Base-by-base conservation (phyloP, 352 stramenopile genomes). In the Thraustochytrium striatum region DNA sequence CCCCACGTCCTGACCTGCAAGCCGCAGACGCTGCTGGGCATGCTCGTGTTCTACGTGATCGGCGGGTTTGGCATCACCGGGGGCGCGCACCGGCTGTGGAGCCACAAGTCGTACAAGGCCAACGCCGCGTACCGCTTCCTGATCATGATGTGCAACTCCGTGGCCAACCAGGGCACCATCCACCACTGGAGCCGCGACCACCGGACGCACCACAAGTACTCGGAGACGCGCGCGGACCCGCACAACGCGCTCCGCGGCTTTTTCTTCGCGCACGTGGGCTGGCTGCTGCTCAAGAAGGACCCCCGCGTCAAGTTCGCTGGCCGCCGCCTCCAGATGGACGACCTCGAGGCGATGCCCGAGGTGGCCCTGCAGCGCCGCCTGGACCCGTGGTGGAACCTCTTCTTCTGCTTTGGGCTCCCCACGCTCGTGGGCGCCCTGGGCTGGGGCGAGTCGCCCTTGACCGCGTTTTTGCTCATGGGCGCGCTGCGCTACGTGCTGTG, bases 241-340 rank as follows among this genome's bases (percentile, higher is more conserved):
- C 95, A 99, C 88, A 91, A 98, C 86, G 97, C 96, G 8, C 94
- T 87, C 33, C 89, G 94, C n/a, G 96, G 96, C 53, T 98, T 99
- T 83, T 99, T 98, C 88, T 99, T 98, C 83, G 91, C 96, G 9
- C 96, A 99, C 88, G 97, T 99, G 88, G 96, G 96, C 65, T 99
- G 96, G 96, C 85, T 99, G 13, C 90, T 98, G 39, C 87, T 98
- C 32, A 98, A 98, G 88, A 98, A 99, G 85, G 91, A 98, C 85
- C 87, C 87, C 1, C 89, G 89, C 43, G 90, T 93, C 33, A 89
- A 89, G 43, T 72, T 21, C 62, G 90, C 89, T 3, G 90, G 90
- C 61, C 84, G 88, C 33, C 96, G 98, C 83, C 90, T 99, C 82
- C 96, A 98, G 85, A 98, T 96, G 83, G 91, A 92, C 61, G 96